These are phyloP conservation scores for Strobilomyces confusus DNA, from an alignment of 768 basidiomycete species.

Conservation along the genomic window DNA sequence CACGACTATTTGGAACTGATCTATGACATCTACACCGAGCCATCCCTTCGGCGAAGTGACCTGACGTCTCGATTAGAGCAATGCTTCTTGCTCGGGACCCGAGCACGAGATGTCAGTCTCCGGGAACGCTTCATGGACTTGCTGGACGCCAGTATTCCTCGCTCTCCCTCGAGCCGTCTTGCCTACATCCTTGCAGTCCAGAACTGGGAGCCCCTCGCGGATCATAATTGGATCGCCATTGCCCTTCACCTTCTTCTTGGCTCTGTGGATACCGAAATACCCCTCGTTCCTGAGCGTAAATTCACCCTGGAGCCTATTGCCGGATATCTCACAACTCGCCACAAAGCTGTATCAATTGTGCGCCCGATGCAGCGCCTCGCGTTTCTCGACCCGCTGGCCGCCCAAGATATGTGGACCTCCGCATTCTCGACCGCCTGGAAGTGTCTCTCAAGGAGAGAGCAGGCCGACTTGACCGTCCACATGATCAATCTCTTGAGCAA, in stretches of 20 bases:
- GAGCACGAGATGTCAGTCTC: constrained; percentile 71
- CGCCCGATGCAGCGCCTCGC: constrained; percentile 79
- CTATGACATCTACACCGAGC: constrained; percentile 91
- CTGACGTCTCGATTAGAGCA: constrained; percentile 90
- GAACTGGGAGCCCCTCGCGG: constrained; percentile 89
- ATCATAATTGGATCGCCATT: constrained; percentile 92
- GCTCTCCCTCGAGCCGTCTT: constrained; percentile 74
- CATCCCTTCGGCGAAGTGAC: constrained; percentile 82
- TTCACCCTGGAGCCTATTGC: constrained; percentile 29
- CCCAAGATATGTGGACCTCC: constrained; percentile 84
- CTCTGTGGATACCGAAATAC: constrained; percentile 46
- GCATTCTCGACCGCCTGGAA: constrained; percentile 86
- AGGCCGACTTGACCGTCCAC: constrained; percentile 82
- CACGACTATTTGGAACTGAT: constrained; percentile 84
- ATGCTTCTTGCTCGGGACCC: constrained; percentile 89
- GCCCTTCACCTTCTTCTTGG: constrained; percentile 87
- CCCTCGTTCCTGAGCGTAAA: constrained; percentile 42
- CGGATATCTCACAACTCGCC: constrained; percentile 40
- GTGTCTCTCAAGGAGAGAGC: constrained; percentile 81
- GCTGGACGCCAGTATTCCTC: constrained; percentile 83
- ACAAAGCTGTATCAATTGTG: constrained; percentile 51
- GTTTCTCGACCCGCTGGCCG: constrained; percentile 71
- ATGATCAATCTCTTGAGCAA: constrained; percentile 88
- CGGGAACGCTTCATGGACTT: constrained; percentile 87
- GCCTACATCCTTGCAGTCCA: constrained; percentile 91